Evolutionary conservation across 352 stramenopile genomes (phyloP).

Genomic region (Globisporangium cederbergense): DNA sequence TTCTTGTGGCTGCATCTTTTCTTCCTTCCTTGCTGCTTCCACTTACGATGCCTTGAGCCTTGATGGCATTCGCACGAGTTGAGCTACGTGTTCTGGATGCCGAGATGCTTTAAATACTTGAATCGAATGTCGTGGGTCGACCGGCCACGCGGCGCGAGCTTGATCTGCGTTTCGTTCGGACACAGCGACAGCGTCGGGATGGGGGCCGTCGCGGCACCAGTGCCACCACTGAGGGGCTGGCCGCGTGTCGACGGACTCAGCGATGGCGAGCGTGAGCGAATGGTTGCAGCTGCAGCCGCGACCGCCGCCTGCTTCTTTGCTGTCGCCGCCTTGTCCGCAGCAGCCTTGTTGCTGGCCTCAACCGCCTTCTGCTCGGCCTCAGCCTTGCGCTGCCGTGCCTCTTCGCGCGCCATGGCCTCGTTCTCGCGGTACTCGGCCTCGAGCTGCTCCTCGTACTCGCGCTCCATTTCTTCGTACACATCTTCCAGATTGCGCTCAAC

Average conservation of each 20-base stretch:
- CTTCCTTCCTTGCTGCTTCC: neutral
- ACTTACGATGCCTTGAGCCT: too few species aligned
- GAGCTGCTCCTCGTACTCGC: conserved; percentile 74
- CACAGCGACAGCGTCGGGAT: conserved; percentile 49
- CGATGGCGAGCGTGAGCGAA: conserved; percentile 33
- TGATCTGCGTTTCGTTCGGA: conserved; percentile 58
- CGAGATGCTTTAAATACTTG: conserved; percentile 87
- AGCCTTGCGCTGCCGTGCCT: conserved; percentile 47
- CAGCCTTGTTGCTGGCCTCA: conserved; percentile 11
- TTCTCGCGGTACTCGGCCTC: conserved; percentile 64
- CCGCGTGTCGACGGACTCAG: conserved; percentile 30
- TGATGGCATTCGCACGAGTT: neutral
- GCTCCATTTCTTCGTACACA: conserved; percentile 87
- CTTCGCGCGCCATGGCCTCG: conserved; percentile 68
- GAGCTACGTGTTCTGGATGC: conserved; percentile 51
- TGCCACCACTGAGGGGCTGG: conserved; percentile 17
- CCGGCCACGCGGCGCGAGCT: conserved; percentile 65
- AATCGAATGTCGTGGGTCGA: conserved; percentile 79
- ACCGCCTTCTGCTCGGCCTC: conserved; percentile 29
- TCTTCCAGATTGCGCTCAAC: conserved; percentile 86
- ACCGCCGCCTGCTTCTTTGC: conserved; percentile 7
- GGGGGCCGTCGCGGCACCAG: conserved; percentile 13
- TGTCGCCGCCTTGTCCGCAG: neutral
- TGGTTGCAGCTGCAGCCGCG: conserved; percentile 3
- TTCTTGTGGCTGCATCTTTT: conserved; percentile 1